Evolutionary conservation across 2,329 filamentous ascomycete genomes (phyloP), one percentile per base, ranked within the genome.

Genomic region (Periconia sp.): DNA sequence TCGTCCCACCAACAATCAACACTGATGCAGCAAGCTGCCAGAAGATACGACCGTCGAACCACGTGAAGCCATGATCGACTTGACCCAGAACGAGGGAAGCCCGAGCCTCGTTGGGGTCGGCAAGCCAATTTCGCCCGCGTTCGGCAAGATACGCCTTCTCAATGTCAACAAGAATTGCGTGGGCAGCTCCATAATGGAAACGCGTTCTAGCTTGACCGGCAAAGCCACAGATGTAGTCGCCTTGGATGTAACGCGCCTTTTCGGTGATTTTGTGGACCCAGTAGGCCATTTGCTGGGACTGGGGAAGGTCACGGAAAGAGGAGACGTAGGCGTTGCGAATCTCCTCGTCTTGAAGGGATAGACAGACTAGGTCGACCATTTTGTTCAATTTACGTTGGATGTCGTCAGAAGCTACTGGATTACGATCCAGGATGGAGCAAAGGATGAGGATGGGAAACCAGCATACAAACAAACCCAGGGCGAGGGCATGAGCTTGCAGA

Each of bases 361-460:
- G 41, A 37, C 69, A 60, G 5, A 72, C 69, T n/a, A 56, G 55
- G 20, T 73, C 64, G 13, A 76, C 60, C 2, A 76, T 57, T 13
- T 63, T 60, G 55, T 77, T 77, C 8, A 76, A 54, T 49, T 72
- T 71, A 17, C 59, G 60, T 11, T 68, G 61, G 17, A 75, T 70
- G 43, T 73, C 63, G 27, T 75, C 70, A 6, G 73, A 63, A 13
- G 74, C 71, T 2, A 74, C 66, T 2, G 72, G 76, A 49, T 78
- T 79, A 18, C 76, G 68, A 54, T 79, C 77, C 8, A 78, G 68
- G 40, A 78, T 77, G 2, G 67, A 71, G 43, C 74, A 71, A 6
- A 76, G 62, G 17, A 79, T 72, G 6, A 79, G 58, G 8, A 78
- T 63, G 2, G 76, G 77, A 2, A 79, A 59, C 77, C 76, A 79